phyloP scores from a whole-genome alignment of 2,329 filamentous ascomycete genomes.

The Penicillium corylophilum region DNA sequence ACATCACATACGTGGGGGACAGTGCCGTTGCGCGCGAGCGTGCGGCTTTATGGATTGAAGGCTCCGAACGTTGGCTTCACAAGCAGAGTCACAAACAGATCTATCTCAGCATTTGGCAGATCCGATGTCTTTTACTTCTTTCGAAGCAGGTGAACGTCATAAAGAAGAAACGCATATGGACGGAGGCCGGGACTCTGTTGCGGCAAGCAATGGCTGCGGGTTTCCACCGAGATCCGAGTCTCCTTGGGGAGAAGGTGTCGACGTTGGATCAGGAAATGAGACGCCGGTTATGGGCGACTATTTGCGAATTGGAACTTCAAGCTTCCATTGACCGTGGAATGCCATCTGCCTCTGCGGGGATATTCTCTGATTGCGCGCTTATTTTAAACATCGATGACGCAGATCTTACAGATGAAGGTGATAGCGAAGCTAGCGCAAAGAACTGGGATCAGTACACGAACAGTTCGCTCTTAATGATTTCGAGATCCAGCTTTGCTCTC shows the following conservation, averaged over 20 bases:
- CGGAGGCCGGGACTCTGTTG: constrained; percentile 47
- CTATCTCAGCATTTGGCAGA: constrained; percentile 49
- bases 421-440: not conserved
- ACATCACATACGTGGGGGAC: constrained; percentile 18
- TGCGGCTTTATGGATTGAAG: constrained; percentile 19
- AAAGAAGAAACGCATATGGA: constrained; percentile 53
- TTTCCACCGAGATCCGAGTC: constrained; percentile 50
- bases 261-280: constrained; percentile 51
- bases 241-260: constrained; percentile 37
- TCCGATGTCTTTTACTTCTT: constrained; percentile 49
- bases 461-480: constrained; percentile 28
- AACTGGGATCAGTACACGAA: constrained; percentile 21
- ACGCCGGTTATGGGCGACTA: constrained; percentile 51
- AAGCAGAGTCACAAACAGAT: constrained; percentile 52
- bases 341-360: constrained; percentile 33
- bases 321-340: constrained; percentile 52
- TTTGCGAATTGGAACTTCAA: constrained; percentile 54
- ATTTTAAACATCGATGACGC: constrained; percentile 30
- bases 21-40: constrained; percentile 19
- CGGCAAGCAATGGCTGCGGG: constrained; percentile 51
- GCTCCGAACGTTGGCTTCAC: constrained; percentile 18
- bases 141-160: constrained; percentile 50
- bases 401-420: constrained; percentile 12
- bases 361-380: constrained; percentile 12
- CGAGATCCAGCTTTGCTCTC: constrained; percentile 24